Base-by-base conservation (phyloP, 371 early-diverging fungal species). In the Mortierella sp. region DNA sequence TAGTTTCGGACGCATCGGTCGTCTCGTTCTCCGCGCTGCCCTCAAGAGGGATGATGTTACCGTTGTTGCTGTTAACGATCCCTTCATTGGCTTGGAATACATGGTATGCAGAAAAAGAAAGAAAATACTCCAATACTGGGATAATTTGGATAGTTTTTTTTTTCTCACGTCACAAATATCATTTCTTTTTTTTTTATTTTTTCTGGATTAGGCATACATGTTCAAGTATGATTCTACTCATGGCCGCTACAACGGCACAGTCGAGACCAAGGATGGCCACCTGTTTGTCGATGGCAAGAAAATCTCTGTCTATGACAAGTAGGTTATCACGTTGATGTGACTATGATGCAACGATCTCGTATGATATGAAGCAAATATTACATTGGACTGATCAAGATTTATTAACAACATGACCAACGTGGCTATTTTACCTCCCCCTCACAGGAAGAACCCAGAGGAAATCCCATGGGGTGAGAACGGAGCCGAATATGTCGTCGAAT, bases 211-310 rank as follows among this genome's bases (percentile, higher is more conserved):
- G 92, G 92, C 92, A 83, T 99, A 99, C 92, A 87, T 98, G 86
- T 85, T 97, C 83, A 97, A 97, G 92, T 97, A 97, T 86, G 99
- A 99, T 91, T 96, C 98, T 33, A 97, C 97, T 80, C 99, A 98
- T 91, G 98, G 98, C 60, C 92, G 90, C 69, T 94, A 92, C 93
- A 92, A 93, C 84, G 95, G 94, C 65, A 86, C 87, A 28, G 92
- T 97, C 66, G 85, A 87, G 79, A 69, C 83, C 80, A 91, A 96
- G 89, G 91, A 92, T 77, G 94, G 94, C 77, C 93, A 94, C 87
- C 91, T 98, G 16, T 70, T 95, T 69, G 93, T 97, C 61, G 93
- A 97, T 85, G 97, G 96, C 75, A 83, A 92, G 70, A 68, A 84
- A 63, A 95, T 98, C 84, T 60, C 86, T 52, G 92, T 98, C 83